Evolutionary conservation across 2,329 filamentous ascomycete species (phyloP).

Genomic region (Podosphaera fusca): DNA sequence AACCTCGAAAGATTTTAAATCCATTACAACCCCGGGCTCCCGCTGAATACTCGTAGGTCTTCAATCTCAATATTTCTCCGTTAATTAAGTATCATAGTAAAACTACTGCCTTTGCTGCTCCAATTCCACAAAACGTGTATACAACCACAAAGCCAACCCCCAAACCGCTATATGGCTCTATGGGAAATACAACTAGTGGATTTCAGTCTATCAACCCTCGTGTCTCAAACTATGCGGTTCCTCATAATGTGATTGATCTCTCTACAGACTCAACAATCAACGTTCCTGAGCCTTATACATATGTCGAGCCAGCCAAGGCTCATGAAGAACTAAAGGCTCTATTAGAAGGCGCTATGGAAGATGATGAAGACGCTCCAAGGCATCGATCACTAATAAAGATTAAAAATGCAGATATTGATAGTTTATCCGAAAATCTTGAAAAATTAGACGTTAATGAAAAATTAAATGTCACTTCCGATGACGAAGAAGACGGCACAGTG

Average conservation of each 20-base stretch:
- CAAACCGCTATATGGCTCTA: constrained; percentile 12
- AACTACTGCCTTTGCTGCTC: constrained; percentile 9
- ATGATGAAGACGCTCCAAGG: constrained; percentile 26
- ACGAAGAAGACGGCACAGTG: constrained; percentile 37
- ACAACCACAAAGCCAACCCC: constrained; percentile 13
- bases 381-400: constrained; percentile 19
- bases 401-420: constrained; percentile 14
- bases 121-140: constrained; percentile 8
- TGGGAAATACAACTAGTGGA: constrained; percentile 12
- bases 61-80: background rate
- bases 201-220: constrained; percentile 10
- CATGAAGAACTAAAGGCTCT: constrained; percentile 58
- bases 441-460: constrained; percentile 20
- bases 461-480: constrained; percentile 18
- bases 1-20: constrained; percentile 8
- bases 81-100: constrained; percentile 2
- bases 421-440: constrained; percentile 16
- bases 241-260: constrained; percentile 14
- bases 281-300: constrained; percentile 12
- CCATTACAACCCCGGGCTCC: constrained; percentile 12
- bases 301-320: constrained; percentile 41
- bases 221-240: background rate
- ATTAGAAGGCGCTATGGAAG: constrained; percentile 61
- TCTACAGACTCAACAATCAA: constrained; percentile 8
- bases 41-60: constrained; percentile 4